phyloP scores from a whole-genome alignment of 2,329 filamentous ascomycete genomes.

The Blastomyces parvus region DNA sequence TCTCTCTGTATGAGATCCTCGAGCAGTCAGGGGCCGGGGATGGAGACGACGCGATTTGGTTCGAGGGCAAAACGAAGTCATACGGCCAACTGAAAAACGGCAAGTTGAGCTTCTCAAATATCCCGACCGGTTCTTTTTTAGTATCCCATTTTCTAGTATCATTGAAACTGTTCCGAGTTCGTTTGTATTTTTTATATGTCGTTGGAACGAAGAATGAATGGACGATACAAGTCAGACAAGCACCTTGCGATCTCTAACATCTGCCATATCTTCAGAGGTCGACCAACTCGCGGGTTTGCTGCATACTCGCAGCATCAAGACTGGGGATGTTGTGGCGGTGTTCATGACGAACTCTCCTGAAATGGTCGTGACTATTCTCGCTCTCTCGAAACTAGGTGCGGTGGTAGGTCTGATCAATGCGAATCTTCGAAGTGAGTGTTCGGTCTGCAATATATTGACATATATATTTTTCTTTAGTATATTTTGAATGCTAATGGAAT shows the following conservation, averaged over 20 bases:
- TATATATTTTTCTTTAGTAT: background rate
- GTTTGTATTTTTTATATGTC: background rate
- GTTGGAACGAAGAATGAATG: background rate
- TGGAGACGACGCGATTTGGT: slow-evolving; percentile 38
- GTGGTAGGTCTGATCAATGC: slow-evolving; percentile 40
- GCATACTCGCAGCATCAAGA: slow-evolving; percentile 28
- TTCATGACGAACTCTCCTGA: slow-evolving; percentile 43
- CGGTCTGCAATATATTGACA: background rate
- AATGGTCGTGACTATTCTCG: slow-evolving; percentile 38
- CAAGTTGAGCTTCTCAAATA: slow-evolving; percentile 19
- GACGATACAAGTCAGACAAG: background rate
- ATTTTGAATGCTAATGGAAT: background rate
- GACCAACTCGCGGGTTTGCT: slow-evolving; percentile 38
- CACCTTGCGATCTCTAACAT: slow-evolving; percentile 1
- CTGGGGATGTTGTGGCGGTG: slow-evolving; percentile 37
- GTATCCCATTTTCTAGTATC: slow-evolving; percentile 1
- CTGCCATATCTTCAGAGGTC: slow-evolving; percentile 27
- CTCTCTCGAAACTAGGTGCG: slow-evolving; percentile 39
- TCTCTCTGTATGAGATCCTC: slow-evolving; percentile 37
- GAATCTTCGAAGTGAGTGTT: slow-evolving; percentile 35
- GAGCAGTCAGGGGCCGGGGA: slow-evolving; percentile 31
- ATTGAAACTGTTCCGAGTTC: too few species aligned
- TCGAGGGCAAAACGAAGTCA: slow-evolving; percentile 41
- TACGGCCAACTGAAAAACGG: slow-evolving; percentile 38
- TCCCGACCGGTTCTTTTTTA: slow-evolving; percentile 8